phyloP scores from a whole-genome alignment of 768 basidiomycete species.

The Tylopilus sp. region DNA sequence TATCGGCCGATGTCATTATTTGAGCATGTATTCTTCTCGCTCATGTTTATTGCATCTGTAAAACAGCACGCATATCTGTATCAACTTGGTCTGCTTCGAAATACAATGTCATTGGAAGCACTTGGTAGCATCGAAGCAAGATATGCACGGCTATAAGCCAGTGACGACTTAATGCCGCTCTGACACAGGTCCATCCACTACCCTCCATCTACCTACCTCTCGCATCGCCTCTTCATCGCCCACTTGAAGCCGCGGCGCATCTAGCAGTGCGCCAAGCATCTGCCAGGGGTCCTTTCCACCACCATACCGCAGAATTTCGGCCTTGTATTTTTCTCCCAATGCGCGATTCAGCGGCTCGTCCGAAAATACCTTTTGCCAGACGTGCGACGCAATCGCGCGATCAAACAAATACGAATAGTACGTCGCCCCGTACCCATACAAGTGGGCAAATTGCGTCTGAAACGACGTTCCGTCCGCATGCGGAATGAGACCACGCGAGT shows the following conservation, averaged over 20 bases:
- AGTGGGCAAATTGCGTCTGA: slow-evolving; percentile 94
- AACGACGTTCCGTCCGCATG: slow-evolving; percentile 83
- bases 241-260: slow-evolving; percentile 55
- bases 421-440: slow-evolving; percentile 95
- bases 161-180: slow-evolving; percentile 49
- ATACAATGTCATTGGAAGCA: background rate
- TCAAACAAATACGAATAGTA: slow-evolving; percentile 99
- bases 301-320: slow-evolving; percentile 72
- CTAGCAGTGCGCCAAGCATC: slow-evolving; percentile 76
- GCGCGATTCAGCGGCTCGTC: slow-evolving; percentile 63
- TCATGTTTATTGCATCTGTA: background rate
- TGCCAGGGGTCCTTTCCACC: slow-evolving; percentile 93
- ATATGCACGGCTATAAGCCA: too few species aligned
- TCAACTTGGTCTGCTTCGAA: background rate
- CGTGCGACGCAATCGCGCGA: slow-evolving; percentile 89
- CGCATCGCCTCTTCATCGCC: slow-evolving; percentile 87
- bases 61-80: background rate
- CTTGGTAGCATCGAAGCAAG: background rate
- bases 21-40: slow-evolving; percentile 9
- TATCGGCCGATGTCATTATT: slow-evolving; percentile 21
- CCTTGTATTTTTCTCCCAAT: slow-evolving; percentile 79
- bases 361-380: slow-evolving; percentile 78
- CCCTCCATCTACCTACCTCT: slow-evolving; percentile 85
- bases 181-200: slow-evolving; percentile 66
- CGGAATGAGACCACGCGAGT: slow-evolving; percentile 74